Base-by-base conservation (phyloP, 306 rosid genomes). In the Carpinus fangiana region DNA sequence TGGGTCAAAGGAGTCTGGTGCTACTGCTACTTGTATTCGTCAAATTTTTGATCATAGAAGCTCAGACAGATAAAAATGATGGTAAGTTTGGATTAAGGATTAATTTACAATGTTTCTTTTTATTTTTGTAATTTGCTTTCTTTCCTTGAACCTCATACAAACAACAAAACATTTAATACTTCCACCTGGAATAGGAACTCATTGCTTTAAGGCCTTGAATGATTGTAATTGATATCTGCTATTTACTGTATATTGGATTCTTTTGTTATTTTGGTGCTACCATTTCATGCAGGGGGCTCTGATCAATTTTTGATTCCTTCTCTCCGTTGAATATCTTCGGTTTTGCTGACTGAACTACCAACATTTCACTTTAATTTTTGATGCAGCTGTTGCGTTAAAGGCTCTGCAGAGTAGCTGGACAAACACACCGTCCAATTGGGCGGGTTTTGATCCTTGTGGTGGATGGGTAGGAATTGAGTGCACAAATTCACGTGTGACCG, bases 391-490 rank as follows among this genome's bases (percentile, higher is more conserved):
- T 48, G 82, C 82, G 51, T 36, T 88, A 56, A 52, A 0, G 28
- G n/a, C 80, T 80, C 54, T 88, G 10, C 48, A 1, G 75, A 8
- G 3, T 41, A 74, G 12, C 2, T 80, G 83, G 84, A n/a, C 62
- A 70, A 81, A 81, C 78, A 4, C 3, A 2, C 89, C 91, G 0
- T 66, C 72, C 1, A 73, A 38, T 78, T 88, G 91, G 91, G 73
- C n/a, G 23, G 75, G 64, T 23, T 56, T 79, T 4, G 75, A 88
- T 83, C 89, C 87, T 69, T 85, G 87, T 36, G 87, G 72, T 8
- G 82, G 26, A 45, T 88, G 91, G 90, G 80, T 38, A 3, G 90
- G 90, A 60, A 85, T 87, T 73, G 28, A 50, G 76, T 87, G 90
- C 76, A 12, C 0, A 36, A 64, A 76, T 45, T 23, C 79, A 36